A percentile compares a stretch with the other conserved stretches of the same genome.
phyloP scores from a whole-genome alignment of 2,329 filamentous ascomycete species.

The Cryphonectria carpinicola region DNA sequence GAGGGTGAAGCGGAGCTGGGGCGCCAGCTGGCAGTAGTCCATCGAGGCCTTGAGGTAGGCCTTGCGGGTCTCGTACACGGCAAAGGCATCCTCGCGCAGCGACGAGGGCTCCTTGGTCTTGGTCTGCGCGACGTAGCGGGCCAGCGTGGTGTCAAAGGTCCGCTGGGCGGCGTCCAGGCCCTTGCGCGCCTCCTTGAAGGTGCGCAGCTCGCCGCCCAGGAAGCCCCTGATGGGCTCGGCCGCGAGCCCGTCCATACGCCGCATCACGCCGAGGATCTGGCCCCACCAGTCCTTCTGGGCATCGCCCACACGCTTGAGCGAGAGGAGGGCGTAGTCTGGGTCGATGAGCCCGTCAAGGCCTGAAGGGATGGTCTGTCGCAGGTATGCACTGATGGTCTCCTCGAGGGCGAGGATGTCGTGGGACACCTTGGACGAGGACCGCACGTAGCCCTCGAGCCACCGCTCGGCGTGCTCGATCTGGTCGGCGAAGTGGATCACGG shows the following conservation, averaged over 20 bases:
- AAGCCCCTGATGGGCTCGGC: conserved; percentile 83
- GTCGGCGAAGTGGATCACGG: conserved; percentile 83
- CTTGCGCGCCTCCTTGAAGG: conserved; percentile 83
- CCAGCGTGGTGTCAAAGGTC: conserved; percentile 78
- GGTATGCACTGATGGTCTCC: conserved; percentile 74
- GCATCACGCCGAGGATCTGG: conserved; percentile 72
- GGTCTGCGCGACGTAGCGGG: conserved; percentile 80
- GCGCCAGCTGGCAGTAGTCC: conserved; percentile 88
- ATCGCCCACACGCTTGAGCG: conserved; percentile 83
- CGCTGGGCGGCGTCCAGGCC: conserved; percentile 80
- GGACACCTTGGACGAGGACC: conserved; percentile 57
- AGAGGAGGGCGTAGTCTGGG: conserved; percentile 91
- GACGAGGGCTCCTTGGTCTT: conserved; percentile 94
- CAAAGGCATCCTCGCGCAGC: conserved; percentile 91
- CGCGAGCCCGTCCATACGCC: conserved; percentile 75
- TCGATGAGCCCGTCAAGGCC: conserved; percentile 86
- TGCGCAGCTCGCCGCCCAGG: conserved; percentile 75
- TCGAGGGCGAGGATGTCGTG: conserved; percentile 75
- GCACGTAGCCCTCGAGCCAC: conserved; percentile 76
- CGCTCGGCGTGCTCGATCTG: conserved; percentile 89
- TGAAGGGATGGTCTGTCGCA: conserved; percentile 71
- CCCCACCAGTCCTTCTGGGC: conserved; percentile 88
- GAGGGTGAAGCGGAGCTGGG: conserved; percentile 80
- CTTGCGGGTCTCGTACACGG: conserved; percentile 89
- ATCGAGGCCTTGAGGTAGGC: conserved; percentile 89